Evolutionary conservation across 495 filamentous ascomycete genomes (phyloP).

Genomic region (Cladorrhinum samala): DNA sequence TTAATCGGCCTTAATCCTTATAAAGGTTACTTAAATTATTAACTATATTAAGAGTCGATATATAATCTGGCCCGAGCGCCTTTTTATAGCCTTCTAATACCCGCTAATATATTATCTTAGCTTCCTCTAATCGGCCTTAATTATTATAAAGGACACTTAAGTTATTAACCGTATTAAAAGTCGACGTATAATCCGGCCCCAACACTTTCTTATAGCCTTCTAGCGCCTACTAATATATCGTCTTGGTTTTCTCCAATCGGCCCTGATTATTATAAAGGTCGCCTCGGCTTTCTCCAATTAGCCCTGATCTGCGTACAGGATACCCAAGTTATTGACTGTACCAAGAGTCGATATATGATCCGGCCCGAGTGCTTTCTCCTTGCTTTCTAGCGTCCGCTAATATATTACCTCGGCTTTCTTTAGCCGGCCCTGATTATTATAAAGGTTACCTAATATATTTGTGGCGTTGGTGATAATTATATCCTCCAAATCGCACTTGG

Average conservation of each 20-base stretch:
- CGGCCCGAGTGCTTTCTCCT: slow-evolving; percentile 1
- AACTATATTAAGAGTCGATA: slow-evolving; percentile 24
- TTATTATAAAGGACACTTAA: slow-evolving; percentile 22
- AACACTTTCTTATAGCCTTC: too few relatives aligned
- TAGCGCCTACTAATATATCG: too few relatives aligned
- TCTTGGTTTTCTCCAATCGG: too few relatives aligned
- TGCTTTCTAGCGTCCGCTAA: slow-evolving; percentile 18
- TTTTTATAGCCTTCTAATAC: too few relatives aligned
- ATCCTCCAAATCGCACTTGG: slow-evolving; percentile 18
- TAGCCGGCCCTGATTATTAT: slow-evolving; percentile 22
- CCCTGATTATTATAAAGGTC: too few relatives aligned
- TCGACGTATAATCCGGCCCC: slow-evolving; percentile 27
- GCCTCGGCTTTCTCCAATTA: too few relatives aligned
- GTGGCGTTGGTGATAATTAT: slow-evolving; percentile 22
- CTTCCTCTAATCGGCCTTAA: slow-evolving; percentile 24
- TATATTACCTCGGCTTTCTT: slow-evolving; percentile 27
- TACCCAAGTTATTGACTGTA: slow-evolving; percentile 18
- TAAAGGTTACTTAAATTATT: slow-evolving; percentile 20
- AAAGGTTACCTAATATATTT: slow-evolving; percentile 23
- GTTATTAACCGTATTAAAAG: slow-evolving; percentile 18
- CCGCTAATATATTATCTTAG: too few relatives aligned
- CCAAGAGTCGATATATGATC: slow-evolving; percentile 30
- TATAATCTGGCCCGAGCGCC: too few relatives aligned
- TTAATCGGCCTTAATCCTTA: too few relatives aligned
- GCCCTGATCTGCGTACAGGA: too few relatives aligned